phyloP scores from a whole-genome alignment of 176 grass and related monocot genomes.

The Eragrostis curvula region DNA sequence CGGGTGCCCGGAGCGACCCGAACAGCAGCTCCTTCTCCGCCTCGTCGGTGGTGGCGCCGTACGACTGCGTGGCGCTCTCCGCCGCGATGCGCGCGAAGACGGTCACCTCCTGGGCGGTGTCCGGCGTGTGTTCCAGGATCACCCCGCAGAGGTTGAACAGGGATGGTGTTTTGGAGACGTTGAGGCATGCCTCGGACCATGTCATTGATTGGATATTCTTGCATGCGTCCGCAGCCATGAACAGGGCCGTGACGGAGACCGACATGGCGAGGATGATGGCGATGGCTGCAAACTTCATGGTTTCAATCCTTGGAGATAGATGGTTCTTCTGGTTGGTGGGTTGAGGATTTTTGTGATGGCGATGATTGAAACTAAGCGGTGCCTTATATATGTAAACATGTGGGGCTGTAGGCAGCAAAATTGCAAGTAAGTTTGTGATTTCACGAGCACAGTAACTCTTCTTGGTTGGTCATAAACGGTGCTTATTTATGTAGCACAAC shows the following conservation, averaged over 20 bases:
- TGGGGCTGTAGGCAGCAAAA: too few species aligned
- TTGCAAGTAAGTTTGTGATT: too few species aligned
- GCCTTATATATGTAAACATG: background rate
- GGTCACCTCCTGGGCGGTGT: background rate
- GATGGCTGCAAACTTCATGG: background rate
- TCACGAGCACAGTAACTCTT: too few species aligned
- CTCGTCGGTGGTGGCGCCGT: background rate
- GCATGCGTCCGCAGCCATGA: background rate
- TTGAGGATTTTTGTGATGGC: background rate
- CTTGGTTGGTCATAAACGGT: too few species aligned
- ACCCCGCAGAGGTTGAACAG: conserved; percentile 11
- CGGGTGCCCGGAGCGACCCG: background rate
- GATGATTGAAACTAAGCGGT: background rate
- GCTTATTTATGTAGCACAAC: too few species aligned
- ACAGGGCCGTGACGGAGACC: background rate
- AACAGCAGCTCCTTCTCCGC: background rate
- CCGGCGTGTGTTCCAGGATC: background rate
- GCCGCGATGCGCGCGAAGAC: background rate
- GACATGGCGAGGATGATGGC: background rate
- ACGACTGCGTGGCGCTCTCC: background rate
- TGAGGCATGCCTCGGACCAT: conserved; percentile 2
- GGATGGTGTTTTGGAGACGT: background rate
- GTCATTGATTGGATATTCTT: background rate
- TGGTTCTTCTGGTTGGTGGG: too few species aligned
- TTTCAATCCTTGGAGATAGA: background rate